Base-by-base conservation (phyloP, 345 rosid species). In the Linum tenue region DNA sequence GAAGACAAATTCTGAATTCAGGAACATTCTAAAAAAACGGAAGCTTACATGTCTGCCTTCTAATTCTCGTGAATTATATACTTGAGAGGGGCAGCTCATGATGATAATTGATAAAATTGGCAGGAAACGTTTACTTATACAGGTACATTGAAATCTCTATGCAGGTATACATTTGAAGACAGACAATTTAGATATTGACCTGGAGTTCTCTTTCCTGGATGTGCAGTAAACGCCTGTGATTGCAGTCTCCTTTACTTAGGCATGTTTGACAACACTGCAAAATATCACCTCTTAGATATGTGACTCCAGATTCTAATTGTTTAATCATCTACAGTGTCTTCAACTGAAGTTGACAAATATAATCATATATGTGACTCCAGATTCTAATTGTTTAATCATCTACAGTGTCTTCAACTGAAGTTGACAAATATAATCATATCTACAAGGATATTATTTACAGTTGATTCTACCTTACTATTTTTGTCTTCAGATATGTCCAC, bases 171-270 rank as follows among this genome's bases (percentile, higher is more conserved):
- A 16, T 1, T 22, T 1, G 31, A 22, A 22, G 31, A 22, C 31
- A 22, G 44, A 22, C 16, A 41, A 48, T 42, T 41, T 51, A 66
- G 44, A 64, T 36, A 69, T 92, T 64, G 68, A 87, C 97, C 76
- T 69, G 65, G 37, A 94, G 90, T 79, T 94, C 95, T 63, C 77
- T 84, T 77, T 85, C 89, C 74, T 90, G 97, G 77, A 79, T 64
- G 74, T 82, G 64, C 64, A 94, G 68, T 66, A 82, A 65, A 71
- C 70, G 75, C 78, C 64, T 70, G 70, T 79, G 92, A 56, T 79
- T 76, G 69, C 71, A 63, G 39, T 66, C 79, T 17, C 69, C 86
- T 60, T 78, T 78, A 53, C 66, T 68, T 37, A 35, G 55, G 83
- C 81, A 71, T 73, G 71, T 76, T 66, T 70, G 83, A 68, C 78